phyloP scores from a whole-genome alignment of 2,329 filamentous ascomycete genomes.

The Claviceps sp. region DNA sequence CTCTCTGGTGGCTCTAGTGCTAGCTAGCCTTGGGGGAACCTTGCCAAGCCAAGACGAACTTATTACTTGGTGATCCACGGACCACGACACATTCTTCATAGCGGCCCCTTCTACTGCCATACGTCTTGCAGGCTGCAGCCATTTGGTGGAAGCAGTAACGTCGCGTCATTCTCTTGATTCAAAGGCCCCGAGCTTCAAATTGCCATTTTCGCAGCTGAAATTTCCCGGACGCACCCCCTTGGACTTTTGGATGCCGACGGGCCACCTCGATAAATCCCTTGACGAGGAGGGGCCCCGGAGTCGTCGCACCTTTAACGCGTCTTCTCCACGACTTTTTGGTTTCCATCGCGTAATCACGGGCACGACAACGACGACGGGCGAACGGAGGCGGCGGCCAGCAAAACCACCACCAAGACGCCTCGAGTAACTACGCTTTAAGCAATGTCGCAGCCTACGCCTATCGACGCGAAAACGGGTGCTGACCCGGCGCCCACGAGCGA shows the following conservation, averaged over 20 bases:
- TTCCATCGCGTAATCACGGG: slow-evolving; percentile 27
- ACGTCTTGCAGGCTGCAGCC: slow-evolving; percentile 14
- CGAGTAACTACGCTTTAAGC: slow-evolving; percentile 11
- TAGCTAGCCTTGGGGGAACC: slow-evolving; percentile 13
- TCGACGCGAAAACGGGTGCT: slow-evolving; percentile 26
- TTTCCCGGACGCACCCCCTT: slow-evolving; percentile 15
- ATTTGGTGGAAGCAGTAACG: slow-evolving; percentile 11
- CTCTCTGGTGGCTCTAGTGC: slow-evolving; percentile 7
- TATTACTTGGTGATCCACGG: slow-evolving; percentile 19
- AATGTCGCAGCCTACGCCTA: slow-evolving; percentile 29
- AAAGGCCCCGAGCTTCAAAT: slow-evolving; percentile 5
- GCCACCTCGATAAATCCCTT: slow-evolving; percentile 18
- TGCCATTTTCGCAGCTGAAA: slow-evolving; percentile 9
- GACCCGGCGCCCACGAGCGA: slow-evolving; percentile 19
- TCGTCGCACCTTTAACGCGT: slow-evolving; percentile 25
- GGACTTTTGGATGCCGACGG: slow-evolving; percentile 18
- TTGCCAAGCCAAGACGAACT: slow-evolving; percentile 7
- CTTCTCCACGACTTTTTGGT: slow-evolving; percentile 13
- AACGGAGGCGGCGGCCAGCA: slow-evolving; percentile 21
- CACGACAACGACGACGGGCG: no score
- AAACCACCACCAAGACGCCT: slow-evolving; percentile 6
- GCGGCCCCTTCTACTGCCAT: slow-evolving; percentile 17
- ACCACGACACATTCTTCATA: slow-evolving; percentile 21
- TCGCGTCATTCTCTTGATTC: slow-evolving; percentile 4
- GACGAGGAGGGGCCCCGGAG: slow-evolving; percentile 23